phyloP scores from a whole-genome alignment of 2,329 filamentous ascomycete genomes.

The Colletotrichum sp. region DNA sequence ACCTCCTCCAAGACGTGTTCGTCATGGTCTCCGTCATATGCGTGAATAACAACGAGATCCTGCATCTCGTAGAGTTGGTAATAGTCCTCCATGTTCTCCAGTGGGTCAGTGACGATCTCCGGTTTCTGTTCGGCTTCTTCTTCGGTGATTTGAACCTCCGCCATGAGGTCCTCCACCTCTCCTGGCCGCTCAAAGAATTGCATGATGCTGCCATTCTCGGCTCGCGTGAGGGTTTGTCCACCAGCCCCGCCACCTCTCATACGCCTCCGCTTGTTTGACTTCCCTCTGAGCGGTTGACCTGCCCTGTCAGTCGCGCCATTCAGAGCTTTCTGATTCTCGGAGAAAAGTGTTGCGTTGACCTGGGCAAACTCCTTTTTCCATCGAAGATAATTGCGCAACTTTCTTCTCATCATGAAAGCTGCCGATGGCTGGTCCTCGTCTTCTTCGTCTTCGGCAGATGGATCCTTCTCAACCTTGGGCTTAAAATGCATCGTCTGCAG shows the following conservation, averaged over 20 bases:
- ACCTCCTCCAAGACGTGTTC: slow-evolving; percentile 96
- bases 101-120: slow-evolving; percentile 75
- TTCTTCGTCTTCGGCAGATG: slow-evolving; percentile 46
- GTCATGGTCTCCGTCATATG: slow-evolving; percentile 94
- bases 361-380: slow-evolving; percentile 93
- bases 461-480: slow-evolving; percentile 50
- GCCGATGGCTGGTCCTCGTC: slow-evolving; percentile 71
- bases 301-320: slow-evolving; percentile 67
- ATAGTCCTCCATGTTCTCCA: slow-evolving; percentile 91
- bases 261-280: slow-evolving; percentile 83
- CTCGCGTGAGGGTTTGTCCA: slow-evolving; percentile 63
- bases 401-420: slow-evolving; percentile 87
- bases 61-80: slow-evolving; percentile 92
- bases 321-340: slow-evolving; percentile 79
- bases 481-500: slow-evolving; percentile 87
- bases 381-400: slow-evolving; percentile 81
- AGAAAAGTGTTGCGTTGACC: slow-evolving; percentile 79
- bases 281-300: slow-evolving; percentile 57
- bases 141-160: slow-evolving; percentile 82
- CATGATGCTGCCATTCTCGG: slow-evolving; percentile 75
- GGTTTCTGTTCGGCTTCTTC: slow-evolving; percentile 77
- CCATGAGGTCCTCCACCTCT: slow-evolving; percentile 83
- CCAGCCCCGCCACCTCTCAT: slow-evolving; percentile 77
- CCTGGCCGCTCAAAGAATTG: slow-evolving; percentile 82
- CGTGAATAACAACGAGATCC: slow-evolving; percentile 86